These are phyloP conservation scores for Pestalotiopsis sp. DNA, from an alignment of 2,329 filamentous ascomycete genomes.

Conservation along the genomic window DNA sequence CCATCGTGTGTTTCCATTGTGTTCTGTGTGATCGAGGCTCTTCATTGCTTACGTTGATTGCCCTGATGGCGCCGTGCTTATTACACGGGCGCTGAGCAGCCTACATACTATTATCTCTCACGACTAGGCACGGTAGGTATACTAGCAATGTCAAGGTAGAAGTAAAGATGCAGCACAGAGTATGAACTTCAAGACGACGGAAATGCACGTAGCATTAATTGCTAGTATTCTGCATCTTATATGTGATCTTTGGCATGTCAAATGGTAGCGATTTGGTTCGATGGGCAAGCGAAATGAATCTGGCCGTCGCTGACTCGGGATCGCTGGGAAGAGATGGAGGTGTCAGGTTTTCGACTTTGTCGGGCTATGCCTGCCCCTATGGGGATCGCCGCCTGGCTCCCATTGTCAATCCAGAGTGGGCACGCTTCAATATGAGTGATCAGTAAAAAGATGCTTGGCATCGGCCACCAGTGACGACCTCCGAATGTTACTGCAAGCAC, in stretches of 20 bases:
- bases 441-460: neutral
- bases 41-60: neutral
- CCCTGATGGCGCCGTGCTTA: neutral
- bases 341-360: neutral
- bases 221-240: neutral
- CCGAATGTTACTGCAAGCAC: neutral
- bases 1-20: neutral
- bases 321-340: neutral
- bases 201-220: neutral
- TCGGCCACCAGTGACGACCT: neutral
- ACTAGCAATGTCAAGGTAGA: neutral
- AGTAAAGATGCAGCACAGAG: neutral
- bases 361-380: neutral
- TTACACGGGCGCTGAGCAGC: neutral
- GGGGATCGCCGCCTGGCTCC: neutral
- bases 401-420: conserved; percentile 1
- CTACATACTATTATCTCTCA: neutral
- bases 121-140: too few species aligned
- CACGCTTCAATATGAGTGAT: conserved; percentile 2
- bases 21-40: neutral
- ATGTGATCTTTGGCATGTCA: neutral
- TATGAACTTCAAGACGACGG: neutral
- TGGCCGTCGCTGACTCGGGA: neutral
- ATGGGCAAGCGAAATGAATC: neutral
- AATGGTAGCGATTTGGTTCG: neutral